phyloP scores from a whole-genome alignment of 768 basidiomycete species.

The Phylloporus sp. region DNA sequence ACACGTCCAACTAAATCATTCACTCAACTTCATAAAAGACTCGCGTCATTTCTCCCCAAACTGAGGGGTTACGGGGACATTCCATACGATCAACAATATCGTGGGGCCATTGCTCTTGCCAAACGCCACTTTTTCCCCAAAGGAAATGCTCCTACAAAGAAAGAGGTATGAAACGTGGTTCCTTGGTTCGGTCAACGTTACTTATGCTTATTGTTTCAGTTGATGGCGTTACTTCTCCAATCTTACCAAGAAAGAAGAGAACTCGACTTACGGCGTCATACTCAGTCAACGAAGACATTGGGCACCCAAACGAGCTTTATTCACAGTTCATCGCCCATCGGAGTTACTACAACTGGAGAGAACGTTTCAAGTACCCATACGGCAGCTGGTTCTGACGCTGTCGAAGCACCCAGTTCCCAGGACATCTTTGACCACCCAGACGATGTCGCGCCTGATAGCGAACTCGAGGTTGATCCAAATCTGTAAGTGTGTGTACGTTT shows the following conservation, averaged over 20 bases:
- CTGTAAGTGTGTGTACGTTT: slow-evolving; percentile 7
- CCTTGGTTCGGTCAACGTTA: background rate
- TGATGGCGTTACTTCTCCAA: slow-evolving; percentile 23
- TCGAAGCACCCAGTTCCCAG: background rate
- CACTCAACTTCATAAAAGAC: slow-evolving; percentile 11
- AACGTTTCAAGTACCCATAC: background rate
- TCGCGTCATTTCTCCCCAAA: slow-evolving; percentile 27
- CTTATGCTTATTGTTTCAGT: slow-evolving; percentile 10
- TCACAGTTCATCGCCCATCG: background rate
- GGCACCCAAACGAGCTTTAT: slow-evolving; percentile 20
- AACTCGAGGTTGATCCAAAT: background rate
- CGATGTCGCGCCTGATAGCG: background rate
- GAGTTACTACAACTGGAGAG: background rate
- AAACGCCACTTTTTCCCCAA: slow-evolving; percentile 27
- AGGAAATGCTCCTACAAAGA: slow-evolving; percentile 22
- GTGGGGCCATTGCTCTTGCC: slow-evolving; percentile 26
- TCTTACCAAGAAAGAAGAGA: slow-evolving; percentile 22
- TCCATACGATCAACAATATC: slow-evolving; percentile 25
- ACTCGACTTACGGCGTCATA: slow-evolving; percentile 3
- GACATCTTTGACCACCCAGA: background rate
- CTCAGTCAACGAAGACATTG: slow-evolving; percentile 12
- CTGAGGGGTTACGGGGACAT: slow-evolving; percentile 28
- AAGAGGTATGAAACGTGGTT: slow-evolving; percentile 15
- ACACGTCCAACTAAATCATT: background rate
- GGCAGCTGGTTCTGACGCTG: background rate